Conservation (phyloP, 139 green algal species). For the Chlorella sp. region DNA sequence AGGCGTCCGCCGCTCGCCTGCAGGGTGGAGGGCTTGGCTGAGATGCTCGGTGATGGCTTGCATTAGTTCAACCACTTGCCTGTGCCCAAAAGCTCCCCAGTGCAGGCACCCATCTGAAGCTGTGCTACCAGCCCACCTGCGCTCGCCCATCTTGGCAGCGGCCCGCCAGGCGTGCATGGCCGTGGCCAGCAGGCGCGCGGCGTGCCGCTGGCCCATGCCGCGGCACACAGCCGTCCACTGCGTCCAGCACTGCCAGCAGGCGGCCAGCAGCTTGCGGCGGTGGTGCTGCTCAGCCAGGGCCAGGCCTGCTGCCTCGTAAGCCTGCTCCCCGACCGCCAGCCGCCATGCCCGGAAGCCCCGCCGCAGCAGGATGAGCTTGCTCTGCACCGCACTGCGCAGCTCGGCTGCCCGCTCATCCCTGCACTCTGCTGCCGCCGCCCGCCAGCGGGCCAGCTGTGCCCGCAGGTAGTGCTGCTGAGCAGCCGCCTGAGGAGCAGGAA, state of each 20-base stretch:
- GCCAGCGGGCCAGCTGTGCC: background rate
- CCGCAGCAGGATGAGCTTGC: constrained; percentile 8
- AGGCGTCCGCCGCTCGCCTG: constrained; percentile 1
- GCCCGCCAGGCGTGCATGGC: background rate
- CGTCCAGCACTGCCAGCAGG: constrained; percentile 4
- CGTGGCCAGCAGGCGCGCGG: background rate
- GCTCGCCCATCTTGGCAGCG: constrained; percentile 10
- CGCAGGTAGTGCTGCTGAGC: background rate
- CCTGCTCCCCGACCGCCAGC: background rate
- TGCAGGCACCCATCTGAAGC: too few relatives aligned
- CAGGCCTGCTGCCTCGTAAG: too few relatives aligned
- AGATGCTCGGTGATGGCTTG: background rate
- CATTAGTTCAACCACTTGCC: background rate
- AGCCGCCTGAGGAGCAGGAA: background rate
- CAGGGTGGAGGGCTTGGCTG: background rate
- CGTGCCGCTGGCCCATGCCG: background rate
- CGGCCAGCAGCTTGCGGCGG: background rate
- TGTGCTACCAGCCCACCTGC: background rate
- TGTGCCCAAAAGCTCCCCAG: background rate
- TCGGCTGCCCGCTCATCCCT: background rate
- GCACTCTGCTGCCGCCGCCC: background rate
- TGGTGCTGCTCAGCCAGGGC: constrained; percentile 6
- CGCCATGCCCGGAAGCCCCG: constrained; percentile 3
- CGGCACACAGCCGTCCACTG: constrained; percentile 4
- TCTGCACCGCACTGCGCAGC: background rate